Base-by-base conservation (phyloP, 225 moss, liverwort and hornwort genomes). In the Physcomitrellopsis africana region DNA sequence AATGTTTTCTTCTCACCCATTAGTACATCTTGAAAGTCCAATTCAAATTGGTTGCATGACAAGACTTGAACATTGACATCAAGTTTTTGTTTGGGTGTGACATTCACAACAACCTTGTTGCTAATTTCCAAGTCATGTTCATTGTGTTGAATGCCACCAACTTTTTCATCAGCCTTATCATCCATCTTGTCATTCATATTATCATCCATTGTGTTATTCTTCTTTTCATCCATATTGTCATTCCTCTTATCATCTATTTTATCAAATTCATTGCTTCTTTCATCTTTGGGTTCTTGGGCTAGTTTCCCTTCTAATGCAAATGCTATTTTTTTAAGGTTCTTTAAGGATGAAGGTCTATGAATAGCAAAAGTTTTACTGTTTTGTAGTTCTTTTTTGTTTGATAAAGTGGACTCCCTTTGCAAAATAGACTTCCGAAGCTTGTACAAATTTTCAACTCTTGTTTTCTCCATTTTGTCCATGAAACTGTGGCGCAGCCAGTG, bases 21-120 rank as follows among this genome's bases (percentile, higher is more conserved):
- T 53, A 89, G 62, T 16, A 96, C 91, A 74, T 91, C 82, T 27
- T 80, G 29, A 76, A 96, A 96, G 76, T 94, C 92, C 10, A 92
- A 45, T 45, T 83, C 79, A 73, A 90, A 96, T 53, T 88, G 86
- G 76, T 94, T 96, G 24, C 86, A 89, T 1, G 69, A 79, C 27
- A 94, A 68, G 60, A 83, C 88, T 74, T 94, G 94, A 37, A 94
- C 88, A 52, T 90, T 88, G 1, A 83, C 73, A 56, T 81, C 32
- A 0, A 47, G 63, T 17, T 45, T 85, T 77, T 95, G 88, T 65
- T 79, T 73, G 41, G 76, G 43, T 52, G 57, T 15, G 0, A 42
- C 15, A 55, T 72, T 59, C 24, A 17, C 0, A 26, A 0, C 44
- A 3, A 7, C 29, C 3, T 44, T 1, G 0, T 72, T 42, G 23